Evolutionary conservation across 1,139 yeast species (phyloP).

Genomic region (Pichia inconspicua): DNA sequence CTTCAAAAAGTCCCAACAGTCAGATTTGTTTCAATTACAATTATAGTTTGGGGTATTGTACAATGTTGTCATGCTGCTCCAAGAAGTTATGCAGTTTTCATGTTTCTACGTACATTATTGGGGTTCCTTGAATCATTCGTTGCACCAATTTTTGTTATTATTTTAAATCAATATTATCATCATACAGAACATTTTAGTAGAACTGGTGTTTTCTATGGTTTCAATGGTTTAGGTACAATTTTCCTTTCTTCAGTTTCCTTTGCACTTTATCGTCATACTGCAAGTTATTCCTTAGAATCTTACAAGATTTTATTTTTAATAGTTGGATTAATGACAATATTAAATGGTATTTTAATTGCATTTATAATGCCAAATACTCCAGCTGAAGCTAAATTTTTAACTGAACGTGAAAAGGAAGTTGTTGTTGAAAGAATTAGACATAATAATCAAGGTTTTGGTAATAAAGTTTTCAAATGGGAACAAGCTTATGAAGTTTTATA

Average conservation of each 20-base stretch:
- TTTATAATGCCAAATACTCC: slow-evolving; percentile 42
- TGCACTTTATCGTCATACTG: slow-evolving; percentile 32
- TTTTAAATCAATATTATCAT: slow-evolving; percentile 48
- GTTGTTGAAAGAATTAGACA: slow-evolving; percentile 29
- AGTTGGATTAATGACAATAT: slow-evolving; percentile 40
- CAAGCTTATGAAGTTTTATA: slow-evolving; percentile 28
- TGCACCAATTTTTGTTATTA: slow-evolving; percentile 43
- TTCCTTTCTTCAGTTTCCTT: slow-evolving; percentile 42
- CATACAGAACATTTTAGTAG: slow-evolving; percentile 42
- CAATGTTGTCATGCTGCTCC: slow-evolving; percentile 36
- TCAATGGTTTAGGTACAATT: slow-evolving; percentile 42
- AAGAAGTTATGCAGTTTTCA: slow-evolving; percentile 31
- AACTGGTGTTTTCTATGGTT: slow-evolving; percentile 42
- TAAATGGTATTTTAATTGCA: slow-evolving; percentile 31
- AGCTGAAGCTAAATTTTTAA: slow-evolving; percentile 36
- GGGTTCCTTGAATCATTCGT: slow-evolving; percentile 41
- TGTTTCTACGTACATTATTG: slow-evolving; percentile 36
- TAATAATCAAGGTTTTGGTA: slow-evolving; percentile 28
- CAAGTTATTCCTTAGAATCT: slow-evolving; percentile 30
- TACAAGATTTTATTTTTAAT: slow-evolving; percentile 43
- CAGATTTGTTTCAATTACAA: slow-evolving; percentile 30
- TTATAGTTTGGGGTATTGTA: slow-evolving; percentile 40
- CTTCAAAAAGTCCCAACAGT: slow-evolving; percentile 38
- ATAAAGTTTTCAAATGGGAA: slow-evolving; percentile 27
- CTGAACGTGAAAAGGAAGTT: slow-evolving; percentile 29